A percentile compares a stretch with the other conserved stretches of the same genome.
Conservation (phyloP, 306 rosid genomes). For the Luffa aegyptiaca region DNA sequence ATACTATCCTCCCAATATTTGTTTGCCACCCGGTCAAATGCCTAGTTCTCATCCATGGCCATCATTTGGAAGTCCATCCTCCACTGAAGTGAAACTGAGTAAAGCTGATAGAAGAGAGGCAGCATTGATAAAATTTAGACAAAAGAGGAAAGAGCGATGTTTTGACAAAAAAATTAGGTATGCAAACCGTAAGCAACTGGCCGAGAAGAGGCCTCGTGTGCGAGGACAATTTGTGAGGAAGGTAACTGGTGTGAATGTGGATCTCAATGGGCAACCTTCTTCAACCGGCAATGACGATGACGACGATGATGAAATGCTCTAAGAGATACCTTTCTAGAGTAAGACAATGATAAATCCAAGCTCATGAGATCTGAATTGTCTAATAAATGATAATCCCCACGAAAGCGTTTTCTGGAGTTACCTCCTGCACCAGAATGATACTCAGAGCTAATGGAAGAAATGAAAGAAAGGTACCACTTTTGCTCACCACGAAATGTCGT, state of each 20-base stretch:
- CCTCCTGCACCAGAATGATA: not conserved
- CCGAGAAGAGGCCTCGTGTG: constrained; percentile 85
- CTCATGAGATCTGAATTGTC: not conserved
- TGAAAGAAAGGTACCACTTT: not conserved
- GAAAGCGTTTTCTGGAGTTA: not conserved
- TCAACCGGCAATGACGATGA: constrained; percentile 47
- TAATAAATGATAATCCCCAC: not conserved
- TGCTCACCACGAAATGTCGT: not conserved
- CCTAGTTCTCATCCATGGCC: constrained; percentile 56
- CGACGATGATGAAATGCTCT: constrained; percentile 37
- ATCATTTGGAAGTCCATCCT: constrained; percentile 44
- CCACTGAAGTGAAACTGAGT: constrained; percentile 43
- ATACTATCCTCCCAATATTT: constrained; percentile 50
- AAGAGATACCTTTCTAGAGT: not conserved
- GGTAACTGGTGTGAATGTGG: constrained; percentile 55
- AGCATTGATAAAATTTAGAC: constrained; percentile 81
- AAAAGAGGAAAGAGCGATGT: constrained; percentile 89
- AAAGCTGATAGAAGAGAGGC: constrained; percentile 93
- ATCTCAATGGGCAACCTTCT: constrained; percentile 76
- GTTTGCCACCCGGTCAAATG: constrained; percentile 71
- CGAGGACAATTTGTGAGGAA: constrained; percentile 90
- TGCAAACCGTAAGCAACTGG: constrained; percentile 66
- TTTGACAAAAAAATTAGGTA: constrained; percentile 90
- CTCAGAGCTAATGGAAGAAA: not conserved
- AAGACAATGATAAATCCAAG: not conserved